Conservation (phyloP, 345 rosid species). For the Cardiospermum halicacabum region DNA sequence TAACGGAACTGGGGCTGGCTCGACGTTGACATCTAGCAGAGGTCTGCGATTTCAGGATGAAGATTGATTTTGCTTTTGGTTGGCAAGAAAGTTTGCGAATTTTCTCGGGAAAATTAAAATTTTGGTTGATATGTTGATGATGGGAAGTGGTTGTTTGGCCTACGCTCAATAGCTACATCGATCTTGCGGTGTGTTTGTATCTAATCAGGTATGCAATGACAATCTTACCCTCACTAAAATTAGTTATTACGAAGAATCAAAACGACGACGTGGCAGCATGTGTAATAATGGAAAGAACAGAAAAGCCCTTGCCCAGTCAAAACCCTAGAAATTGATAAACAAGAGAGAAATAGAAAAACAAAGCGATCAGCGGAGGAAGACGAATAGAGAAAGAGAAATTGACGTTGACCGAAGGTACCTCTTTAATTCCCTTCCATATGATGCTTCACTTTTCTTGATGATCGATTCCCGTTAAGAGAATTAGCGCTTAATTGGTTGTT, state of each 20-base stretch:
- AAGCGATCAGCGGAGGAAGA: neutral
- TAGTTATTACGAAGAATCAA: neutral
- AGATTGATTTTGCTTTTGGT: slow-evolving; percentile 14
- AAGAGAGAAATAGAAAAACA: neutral
- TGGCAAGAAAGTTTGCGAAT: slow-evolving; percentile 19
- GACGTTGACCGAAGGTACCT: neutral
- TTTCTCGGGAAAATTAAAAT: slow-evolving; percentile 9
- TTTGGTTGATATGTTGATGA: neutral
- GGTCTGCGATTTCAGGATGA: neutral
- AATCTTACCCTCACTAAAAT: too few species aligned
- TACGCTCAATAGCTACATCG: too few species aligned
- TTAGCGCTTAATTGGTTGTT: neutral
- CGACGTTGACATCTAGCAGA: slow-evolving; percentile 54
- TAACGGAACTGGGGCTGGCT: slow-evolving; percentile 86
- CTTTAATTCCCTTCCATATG: neutral
- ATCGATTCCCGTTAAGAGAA: neutral
- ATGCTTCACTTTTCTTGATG: neutral
- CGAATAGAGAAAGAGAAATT: neutral
- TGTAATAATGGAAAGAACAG: neutral
- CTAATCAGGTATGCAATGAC: too few species aligned
- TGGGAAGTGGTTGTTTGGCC: neutral
- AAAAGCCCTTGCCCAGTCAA: slow-evolving; percentile 14
- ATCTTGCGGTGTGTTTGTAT: too few species aligned
- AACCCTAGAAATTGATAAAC: slow-evolving; percentile 18
- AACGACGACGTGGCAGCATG: slow-evolving; percentile 1